Conservation (phyloP, 179 eudicot species). For the Silene coronaria region DNA sequence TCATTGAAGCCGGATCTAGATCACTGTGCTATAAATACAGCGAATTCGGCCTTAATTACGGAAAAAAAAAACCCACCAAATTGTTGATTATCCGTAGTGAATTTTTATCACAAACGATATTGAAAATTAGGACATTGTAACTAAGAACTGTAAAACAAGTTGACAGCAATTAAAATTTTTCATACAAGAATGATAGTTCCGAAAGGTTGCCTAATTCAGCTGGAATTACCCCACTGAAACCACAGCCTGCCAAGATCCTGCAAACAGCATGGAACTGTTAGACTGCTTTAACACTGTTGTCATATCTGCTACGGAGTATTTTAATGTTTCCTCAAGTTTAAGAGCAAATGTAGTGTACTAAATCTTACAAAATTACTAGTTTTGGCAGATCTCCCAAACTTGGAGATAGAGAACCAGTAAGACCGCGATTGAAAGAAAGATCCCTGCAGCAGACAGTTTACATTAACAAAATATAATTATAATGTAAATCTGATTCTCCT, state of each 20-base stretch:
- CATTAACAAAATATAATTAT: conserved; percentile 4
- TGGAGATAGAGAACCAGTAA: conserved; percentile 69
- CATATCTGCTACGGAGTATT: neutral
- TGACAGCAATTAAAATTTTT: neutral
- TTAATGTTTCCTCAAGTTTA: neutral
- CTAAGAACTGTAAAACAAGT: neutral
- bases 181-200: conserved; percentile 64
- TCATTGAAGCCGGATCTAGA: too few relatives aligned
- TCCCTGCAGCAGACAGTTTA: conserved; percentile 51
- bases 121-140: neutral
- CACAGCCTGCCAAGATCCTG: conserved; percentile 89
- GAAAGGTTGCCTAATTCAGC: conserved; percentile 67
- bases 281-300: neutral
- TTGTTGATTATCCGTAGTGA: too few relatives aligned
- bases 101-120: too few relatives aligned
- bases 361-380: conserved; percentile 63
- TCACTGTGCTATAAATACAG: too few relatives aligned
- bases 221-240: conserved; percentile 82
- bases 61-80: too few relatives aligned
- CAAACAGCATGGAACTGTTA: conserved; percentile 9
- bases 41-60: too few relatives aligned
- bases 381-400: conserved; percentile 61
- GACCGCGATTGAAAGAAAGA: conserved; percentile 67
- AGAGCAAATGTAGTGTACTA: conserved; percentile 1
- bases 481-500: neutral